Evolutionary conservation across 257 asterid genomes (phyloP).

Genomic region (Schizonepeta tenuifolia): DNA sequence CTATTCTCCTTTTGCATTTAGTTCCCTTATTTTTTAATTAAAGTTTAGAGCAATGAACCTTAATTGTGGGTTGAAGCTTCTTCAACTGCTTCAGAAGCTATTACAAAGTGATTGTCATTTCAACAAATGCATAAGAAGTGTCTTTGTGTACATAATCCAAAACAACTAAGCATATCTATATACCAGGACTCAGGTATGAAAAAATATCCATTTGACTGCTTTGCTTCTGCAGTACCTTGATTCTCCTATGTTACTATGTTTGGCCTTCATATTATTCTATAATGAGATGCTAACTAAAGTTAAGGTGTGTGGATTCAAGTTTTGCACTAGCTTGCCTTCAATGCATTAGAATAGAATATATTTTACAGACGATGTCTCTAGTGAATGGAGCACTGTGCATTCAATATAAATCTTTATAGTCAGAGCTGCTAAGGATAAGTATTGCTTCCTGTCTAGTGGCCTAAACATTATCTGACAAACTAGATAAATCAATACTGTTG

Average conservation of each 20-base stretch:
- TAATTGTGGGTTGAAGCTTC: constrained; percentile 31
- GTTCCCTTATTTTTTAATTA: neutral
- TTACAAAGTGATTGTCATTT: constrained; percentile 16
- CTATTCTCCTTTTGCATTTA: neutral
- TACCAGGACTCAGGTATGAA: constrained; percentile 17
- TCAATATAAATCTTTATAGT: constrained; percentile 1
- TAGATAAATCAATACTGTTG: neutral
- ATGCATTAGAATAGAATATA: neutral
- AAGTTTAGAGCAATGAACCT: constrained; percentile 18
- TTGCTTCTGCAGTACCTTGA: constrained; percentile 5
- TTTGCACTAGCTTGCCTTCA: constrained; percentile 7
- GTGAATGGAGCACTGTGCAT: neutral
- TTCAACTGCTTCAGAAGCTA: constrained; percentile 15
- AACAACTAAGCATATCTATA: constrained; percentile 16
- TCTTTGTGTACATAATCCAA: constrained; percentile 8
- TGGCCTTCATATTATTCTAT: neutral
- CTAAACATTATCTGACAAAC: neutral
- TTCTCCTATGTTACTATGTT: constrained; percentile 10
- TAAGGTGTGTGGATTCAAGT: constrained; percentile 18
- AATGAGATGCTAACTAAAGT: constrained; percentile 20
- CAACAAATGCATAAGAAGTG: neutral
- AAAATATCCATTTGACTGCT: constrained; percentile 1
- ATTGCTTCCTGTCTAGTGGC: constrained; percentile 10
- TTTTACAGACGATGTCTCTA: neutral
- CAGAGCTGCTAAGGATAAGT: constrained; percentile 1